These are phyloP conservation scores for Microbotryum silenes-acaulis DNA, from an alignment of 1,284 basidiomycete species.

Conservation along the genomic window DNA sequence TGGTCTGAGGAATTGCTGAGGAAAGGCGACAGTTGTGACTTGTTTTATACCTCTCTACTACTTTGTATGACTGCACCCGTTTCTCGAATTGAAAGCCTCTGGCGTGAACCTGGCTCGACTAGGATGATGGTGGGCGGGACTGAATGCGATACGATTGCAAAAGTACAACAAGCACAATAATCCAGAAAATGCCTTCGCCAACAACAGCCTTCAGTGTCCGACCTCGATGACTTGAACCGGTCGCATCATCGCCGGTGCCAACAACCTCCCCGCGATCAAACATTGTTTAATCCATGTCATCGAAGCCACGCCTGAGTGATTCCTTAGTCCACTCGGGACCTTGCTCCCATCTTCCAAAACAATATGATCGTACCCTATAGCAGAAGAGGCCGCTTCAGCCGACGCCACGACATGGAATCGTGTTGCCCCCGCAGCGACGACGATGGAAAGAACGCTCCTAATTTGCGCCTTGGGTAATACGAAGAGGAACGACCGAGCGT, in stretches of 20 bases:
- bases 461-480: conserved; percentile 24
- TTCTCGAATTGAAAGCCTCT: no score
- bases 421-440: conserved; percentile 64
- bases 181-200: not conserved
- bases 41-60: no score
- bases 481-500: conserved; percentile 30
- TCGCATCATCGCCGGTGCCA: conserved; percentile 6
- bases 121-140: no score
- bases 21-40: no score
- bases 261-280: conserved; percentile 52
- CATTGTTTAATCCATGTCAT: conserved; percentile 75
- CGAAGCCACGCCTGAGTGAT: conserved; percentile 39
- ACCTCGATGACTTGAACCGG: conserved; percentile 1
- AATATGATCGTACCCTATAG: conserved; percentile 53
- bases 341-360: conserved; percentile 51
- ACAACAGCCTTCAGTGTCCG: not conserved
- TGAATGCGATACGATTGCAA: no score
- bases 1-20: no score
- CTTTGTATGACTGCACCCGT: no score
- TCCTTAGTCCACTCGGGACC: conserved; percentile 41
- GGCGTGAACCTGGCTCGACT: no score
- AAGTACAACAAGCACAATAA: no score
- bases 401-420: conserved; percentile 54
- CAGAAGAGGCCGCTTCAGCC: conserved; percentile 43
- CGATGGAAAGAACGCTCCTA: conserved; percentile 39